Percentiles rank a stretch among this genome's conserved stretches.
These are phyloP conservation scores for Cladosporium sp. DNA, from an alignment of 2,329 filamentous ascomycete species.

Conservation along the genomic window DNA sequence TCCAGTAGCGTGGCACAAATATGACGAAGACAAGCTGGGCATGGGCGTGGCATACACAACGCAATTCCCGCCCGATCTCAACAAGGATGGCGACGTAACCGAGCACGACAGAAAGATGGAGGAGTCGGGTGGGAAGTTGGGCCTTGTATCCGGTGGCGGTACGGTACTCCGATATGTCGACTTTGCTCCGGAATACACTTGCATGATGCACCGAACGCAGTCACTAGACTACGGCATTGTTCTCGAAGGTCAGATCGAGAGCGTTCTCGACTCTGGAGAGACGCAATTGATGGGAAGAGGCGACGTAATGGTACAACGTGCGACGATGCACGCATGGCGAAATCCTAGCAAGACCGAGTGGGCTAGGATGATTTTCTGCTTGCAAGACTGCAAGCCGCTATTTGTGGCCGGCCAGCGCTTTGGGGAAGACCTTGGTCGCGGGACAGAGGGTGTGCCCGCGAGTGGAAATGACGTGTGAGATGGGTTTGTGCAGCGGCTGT, in stretches of 20 bases:
- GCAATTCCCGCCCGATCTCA: constrained; percentile 46
- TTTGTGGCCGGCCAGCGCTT: constrained; percentile 23
- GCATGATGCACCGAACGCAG: constrained; percentile 36
- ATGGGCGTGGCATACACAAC: constrained; percentile 53
- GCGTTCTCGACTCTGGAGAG: constrained; percentile 32
- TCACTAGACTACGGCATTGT: constrained; percentile 36
- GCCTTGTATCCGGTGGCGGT: constrained; percentile 48
- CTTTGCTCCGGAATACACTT: constrained; percentile 31
- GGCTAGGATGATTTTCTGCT: constrained; percentile 30
- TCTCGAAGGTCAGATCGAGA: constrained; percentile 32
- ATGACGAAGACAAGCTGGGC: constrained; percentile 42
- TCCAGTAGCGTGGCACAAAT: constrained; percentile 30
- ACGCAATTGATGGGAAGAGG: constrained; percentile 31
- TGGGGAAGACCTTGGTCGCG: constrained; percentile 26
- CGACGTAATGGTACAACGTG: constrained; percentile 36
- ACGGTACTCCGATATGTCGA: constrained; percentile 43
- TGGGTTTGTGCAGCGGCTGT: neutral
- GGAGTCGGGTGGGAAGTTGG: constrained; percentile 38
- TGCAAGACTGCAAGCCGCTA: constrained; percentile 29
- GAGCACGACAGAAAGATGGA: constrained; percentile 43
- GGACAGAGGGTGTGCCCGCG: constrained; percentile 22
- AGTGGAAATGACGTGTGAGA: constrained; percentile 20
- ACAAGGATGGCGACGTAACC: constrained; percentile 44
- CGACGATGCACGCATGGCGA: constrained; percentile 34
- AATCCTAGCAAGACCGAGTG: constrained; percentile 29